Evolutionary conservation across 352 stramenopile genomes (phyloP), one percentile per base, ranked within the genome.

Genomic region (Phytopythium kandeliae): DNA sequence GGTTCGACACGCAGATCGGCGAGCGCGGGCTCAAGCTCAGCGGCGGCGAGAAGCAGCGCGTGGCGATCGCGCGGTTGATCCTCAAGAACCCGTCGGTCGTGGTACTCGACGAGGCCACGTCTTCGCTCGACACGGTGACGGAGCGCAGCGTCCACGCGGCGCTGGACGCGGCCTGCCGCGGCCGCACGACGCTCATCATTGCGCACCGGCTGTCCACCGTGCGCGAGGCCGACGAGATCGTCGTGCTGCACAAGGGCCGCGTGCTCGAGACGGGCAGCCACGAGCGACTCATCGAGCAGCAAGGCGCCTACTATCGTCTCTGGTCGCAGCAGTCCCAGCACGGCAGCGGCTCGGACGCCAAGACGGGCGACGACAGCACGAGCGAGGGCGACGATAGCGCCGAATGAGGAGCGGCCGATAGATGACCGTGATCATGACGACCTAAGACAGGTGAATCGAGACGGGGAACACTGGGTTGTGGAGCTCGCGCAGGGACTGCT

Each of bases 1-100:
- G 88, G 31, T 98, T 95, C 62, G 85, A 99, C 25, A 97, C 96
- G 9, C 62, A 86, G 55, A 84, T 92, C 41, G 82, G 82, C 25
- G 80, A 91, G 60, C 73, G 78, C 49, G 82, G 82, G 3, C 65
- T 91, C 33, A 89, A 92, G 59, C 58, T 92, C 21, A 89, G 75
- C 21, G 82, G 82, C 28, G 82, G 82, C 0, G 78, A 92, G 65
- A 92, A 92, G 62, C 82, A 92, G 54, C 82, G 82, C 38, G 81
- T 92, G 17, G 82, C 82, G 11, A 93, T 93, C 46, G 82, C 82
- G 10, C 80, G 82, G 2, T 51, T 86, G 16, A 78, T 93, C 34
- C 60, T 93, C 13, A 91, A 91, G 63, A 86, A 89, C 51, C 77
- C 82, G 21, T 69, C 60, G 3, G 55, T 93, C n/a, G 77, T 93